Conservation (phyloP, 371 early-diverging fungal species). For the Rhizopus arrhizus region DNA sequence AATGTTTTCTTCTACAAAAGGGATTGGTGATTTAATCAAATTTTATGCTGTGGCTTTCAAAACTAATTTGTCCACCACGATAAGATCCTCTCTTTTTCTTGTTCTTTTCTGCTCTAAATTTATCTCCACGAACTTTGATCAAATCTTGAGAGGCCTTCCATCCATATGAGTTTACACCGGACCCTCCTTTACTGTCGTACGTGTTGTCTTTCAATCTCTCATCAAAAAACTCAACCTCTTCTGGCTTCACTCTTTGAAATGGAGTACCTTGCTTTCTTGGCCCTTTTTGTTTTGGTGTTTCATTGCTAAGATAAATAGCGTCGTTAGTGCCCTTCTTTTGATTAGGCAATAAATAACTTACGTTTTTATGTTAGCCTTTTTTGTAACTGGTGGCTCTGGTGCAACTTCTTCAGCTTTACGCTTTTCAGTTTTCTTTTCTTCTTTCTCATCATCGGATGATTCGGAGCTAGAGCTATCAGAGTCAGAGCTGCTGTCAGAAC, state of each 20-base stretch:
- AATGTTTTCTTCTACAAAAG: background rate
- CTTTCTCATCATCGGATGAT: conserved; percentile 10
- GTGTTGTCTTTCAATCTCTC: conserved; percentile 85
- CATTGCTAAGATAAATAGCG: background rate
- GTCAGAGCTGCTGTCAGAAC: conserved; percentile 15
- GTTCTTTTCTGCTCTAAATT: conserved; percentile 94
- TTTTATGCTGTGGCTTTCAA: conserved; percentile 87
- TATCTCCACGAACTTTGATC: conserved; percentile 89
- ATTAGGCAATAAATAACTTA: no score
- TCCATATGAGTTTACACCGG: conserved; percentile 77
- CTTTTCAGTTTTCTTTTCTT: conserved; percentile 16
- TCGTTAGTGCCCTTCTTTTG: no score
- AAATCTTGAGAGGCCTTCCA: conserved; percentile 92
- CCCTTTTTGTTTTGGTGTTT: conserved; percentile 25
- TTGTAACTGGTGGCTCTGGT: conserved; percentile 22
- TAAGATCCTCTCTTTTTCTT: conserved; percentile 98
- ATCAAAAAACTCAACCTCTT: conserved; percentile 80
- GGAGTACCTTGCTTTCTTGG: conserved; percentile 56
- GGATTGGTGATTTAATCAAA: conserved; percentile 55
- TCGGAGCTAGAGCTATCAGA: conserved; percentile 11
- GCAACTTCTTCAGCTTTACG: conserved; percentile 35
- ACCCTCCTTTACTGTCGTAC: conserved; percentile 71
- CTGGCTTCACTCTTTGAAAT: conserved; percentile 82
- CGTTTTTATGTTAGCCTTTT: conserved; percentile 27
- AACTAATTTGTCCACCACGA: conserved; percentile 89